Percentiles rank a stretch among this genome's conserved stretches.
phyloP scores from a whole-genome alignment of 306 rosid genomes.

The Cyclanthera cordifolia region DNA sequence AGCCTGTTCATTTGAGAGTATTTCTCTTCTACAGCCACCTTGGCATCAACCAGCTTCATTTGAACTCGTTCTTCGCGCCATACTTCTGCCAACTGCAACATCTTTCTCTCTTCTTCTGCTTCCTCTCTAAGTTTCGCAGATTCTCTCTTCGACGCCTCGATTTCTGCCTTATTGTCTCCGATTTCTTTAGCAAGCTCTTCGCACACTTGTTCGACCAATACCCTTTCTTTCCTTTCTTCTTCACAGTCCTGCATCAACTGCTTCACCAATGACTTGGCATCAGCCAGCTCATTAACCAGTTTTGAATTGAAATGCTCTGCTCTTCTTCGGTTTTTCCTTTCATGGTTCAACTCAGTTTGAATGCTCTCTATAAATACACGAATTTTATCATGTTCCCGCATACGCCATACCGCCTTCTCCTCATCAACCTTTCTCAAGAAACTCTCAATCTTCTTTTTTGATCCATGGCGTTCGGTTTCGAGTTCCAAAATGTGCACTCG shows the following conservation, averaged over 20 bases:
- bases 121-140: slow-evolving; percentile 56
- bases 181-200: slow-evolving; percentile 86
- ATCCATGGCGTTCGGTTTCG: slow-evolving; percentile 60
- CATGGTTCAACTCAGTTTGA: slow-evolving; percentile 55
- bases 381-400: slow-evolving; percentile 88
- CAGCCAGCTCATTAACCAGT: slow-evolving; percentile 77
- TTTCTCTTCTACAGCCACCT: slow-evolving; percentile 78
- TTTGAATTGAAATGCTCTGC: slow-evolving; percentile 68
- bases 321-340: slow-evolving; percentile 72
- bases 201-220: slow-evolving; percentile 72
- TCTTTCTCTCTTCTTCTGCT: slow-evolving; percentile 74
- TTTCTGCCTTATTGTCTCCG: slow-evolving; percentile 87
- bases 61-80: slow-evolving; percentile 99
- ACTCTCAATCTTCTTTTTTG: slow-evolving; percentile 75
- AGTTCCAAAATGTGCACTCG: slow-evolving; percentile 60
- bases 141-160: slow-evolving; percentile 64
- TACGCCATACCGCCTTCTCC: slow-evolving; percentile 68
- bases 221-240: slow-evolving; percentile 72
- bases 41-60: slow-evolving; percentile 88
- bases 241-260: slow-evolving; percentile 69
- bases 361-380: slow-evolving; percentile 63
- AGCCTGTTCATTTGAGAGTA: slow-evolving; percentile 79
- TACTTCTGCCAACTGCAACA: slow-evolving; percentile 94
- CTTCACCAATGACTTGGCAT: slow-evolving; percentile 59
- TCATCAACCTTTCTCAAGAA: slow-evolving; percentile 66